These are phyloP conservation scores for Reticulascus tulasneorum DNA, from an alignment of 2,329 filamentous ascomycete genomes.

Conservation along the genomic window DNA sequence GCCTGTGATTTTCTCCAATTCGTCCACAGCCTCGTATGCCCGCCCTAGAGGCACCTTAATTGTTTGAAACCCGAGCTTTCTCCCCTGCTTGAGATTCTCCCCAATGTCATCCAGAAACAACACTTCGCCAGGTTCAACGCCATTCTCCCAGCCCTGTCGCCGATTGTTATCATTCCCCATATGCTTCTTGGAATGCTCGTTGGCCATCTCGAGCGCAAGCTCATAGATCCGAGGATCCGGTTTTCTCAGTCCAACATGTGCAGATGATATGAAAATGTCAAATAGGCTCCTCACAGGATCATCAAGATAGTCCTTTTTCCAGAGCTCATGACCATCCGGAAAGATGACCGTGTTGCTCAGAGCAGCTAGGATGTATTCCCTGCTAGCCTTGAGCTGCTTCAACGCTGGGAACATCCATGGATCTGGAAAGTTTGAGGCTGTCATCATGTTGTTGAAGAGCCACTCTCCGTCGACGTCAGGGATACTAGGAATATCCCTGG, in stretches of 20 bases:
- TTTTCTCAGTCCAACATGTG: slow-evolving; percentile 83
- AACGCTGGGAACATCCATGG: slow-evolving; percentile 87
- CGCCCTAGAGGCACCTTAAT: slow-evolving; percentile 80
- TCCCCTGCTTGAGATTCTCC: slow-evolving; percentile 81
- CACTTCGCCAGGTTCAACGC: slow-evolving; percentile 62
- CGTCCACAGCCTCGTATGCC: slow-evolving; percentile 74
- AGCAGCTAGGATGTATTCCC: slow-evolving; percentile 70
- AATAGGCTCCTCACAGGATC: slow-evolving; percentile 66
- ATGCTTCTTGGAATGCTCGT: slow-evolving; percentile 56
- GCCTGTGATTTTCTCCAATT: slow-evolving; percentile 73
- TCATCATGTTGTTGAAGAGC: slow-evolving; percentile 93
- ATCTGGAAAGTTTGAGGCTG: slow-evolving; percentile 63
- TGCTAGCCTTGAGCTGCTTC: slow-evolving; percentile 59
- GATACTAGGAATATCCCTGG: slow-evolving; percentile 50
- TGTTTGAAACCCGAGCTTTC: slow-evolving; percentile 70
- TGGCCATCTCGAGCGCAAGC: slow-evolving; percentile 63
- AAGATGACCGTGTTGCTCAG: slow-evolving; percentile 90
- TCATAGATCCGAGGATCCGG: slow-evolving; percentile 80
- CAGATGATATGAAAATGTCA: slow-evolving; percentile 83
- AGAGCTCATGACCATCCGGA: slow-evolving; percentile 67
- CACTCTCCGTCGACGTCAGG: slow-evolving; percentile 72
- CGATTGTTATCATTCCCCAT: slow-evolving; percentile 32
- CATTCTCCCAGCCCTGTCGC: slow-evolving; percentile 40
- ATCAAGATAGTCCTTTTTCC: slow-evolving; percentile 45
- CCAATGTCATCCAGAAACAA: slow-evolving; percentile 94